Evolutionary conservation across 2,329 filamentous ascomycete species (phyloP).

Genomic region (Paraphoma chrysanthemicola): DNA sequence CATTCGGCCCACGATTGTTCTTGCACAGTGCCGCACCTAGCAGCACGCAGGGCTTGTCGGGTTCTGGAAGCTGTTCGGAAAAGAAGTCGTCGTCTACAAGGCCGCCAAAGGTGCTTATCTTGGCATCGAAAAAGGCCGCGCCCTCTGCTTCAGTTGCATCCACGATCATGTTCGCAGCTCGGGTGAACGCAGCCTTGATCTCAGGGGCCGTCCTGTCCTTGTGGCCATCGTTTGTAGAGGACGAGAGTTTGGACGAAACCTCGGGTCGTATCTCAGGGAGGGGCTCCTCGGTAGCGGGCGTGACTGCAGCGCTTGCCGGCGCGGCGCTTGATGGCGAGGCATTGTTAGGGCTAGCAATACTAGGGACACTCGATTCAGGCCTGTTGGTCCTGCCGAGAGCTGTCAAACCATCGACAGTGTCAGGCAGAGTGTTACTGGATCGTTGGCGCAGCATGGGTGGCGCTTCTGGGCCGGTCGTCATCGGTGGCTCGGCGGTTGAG

Average conservation of each 20-base stretch:
- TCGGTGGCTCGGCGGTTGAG: conserved; percentile 12
- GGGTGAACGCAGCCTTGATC: conserved; percentile 40
- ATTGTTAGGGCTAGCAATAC: conserved; percentile 18
- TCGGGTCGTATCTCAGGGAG: conserved; percentile 25
- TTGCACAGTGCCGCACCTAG: conserved; percentile 37
- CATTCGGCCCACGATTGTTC: conserved; percentile 12
- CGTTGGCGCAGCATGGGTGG: conserved; percentile 26
- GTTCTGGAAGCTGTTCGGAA: conserved; percentile 36
- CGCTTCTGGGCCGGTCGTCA: conserved; percentile 18
- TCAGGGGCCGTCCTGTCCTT: conserved; percentile 38
- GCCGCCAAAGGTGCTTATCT: conserved; percentile 46
- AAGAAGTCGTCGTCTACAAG: conserved; percentile 46
- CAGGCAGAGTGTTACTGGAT: conserved; percentile 17
- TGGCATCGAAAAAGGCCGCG: conserved; percentile 48
- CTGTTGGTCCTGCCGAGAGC: conserved; percentile 25
- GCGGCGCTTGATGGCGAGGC: conserved; percentile 26
- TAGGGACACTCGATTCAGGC: conserved; percentile 26
- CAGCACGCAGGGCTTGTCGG: conserved; percentile 42
- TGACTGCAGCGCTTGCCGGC: conserved; percentile 24
- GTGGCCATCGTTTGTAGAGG: conserved; percentile 25
- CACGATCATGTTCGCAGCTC: conserved; percentile 49
- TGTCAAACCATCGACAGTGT: conserved; percentile 19
- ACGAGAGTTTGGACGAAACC: conserved; percentile 27
- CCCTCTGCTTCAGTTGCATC: conserved; percentile 48
- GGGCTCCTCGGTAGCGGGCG: conserved; percentile 28